These are phyloP conservation scores for Aristolochia californica DNA, from an alignment of 164 flowering plant genomes.

Conservation along the genomic window DNA sequence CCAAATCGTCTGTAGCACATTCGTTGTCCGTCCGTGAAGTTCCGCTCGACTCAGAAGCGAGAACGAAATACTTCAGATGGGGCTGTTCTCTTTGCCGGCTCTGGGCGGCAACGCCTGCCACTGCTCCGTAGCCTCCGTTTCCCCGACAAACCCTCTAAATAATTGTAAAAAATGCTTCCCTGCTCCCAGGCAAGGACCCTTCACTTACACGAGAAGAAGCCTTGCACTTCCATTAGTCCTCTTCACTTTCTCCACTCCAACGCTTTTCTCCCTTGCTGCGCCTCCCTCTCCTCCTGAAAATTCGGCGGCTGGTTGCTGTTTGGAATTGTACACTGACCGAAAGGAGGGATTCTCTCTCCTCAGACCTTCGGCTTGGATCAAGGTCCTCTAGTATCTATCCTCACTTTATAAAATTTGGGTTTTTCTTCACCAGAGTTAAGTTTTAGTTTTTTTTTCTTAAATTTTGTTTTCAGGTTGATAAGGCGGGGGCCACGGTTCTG, in stretches of 20 bases:
- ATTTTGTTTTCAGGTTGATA: slow-evolving; percentile 82
- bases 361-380: slow-evolving; percentile 58
- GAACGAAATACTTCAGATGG: too few relatives aligned
- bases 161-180: too few relatives aligned
- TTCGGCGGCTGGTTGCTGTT: slow-evolving; percentile 6
- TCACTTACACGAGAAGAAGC: not conserved
- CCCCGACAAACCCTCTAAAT: not conserved
- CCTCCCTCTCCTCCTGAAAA: not conserved
- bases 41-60: too few relatives aligned
- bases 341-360: slow-evolving; percentile 78
- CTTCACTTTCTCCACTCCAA: not conserved
- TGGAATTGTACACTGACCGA: slow-evolving; percentile 60
- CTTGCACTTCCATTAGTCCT: not conserved
- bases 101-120: not conserved
- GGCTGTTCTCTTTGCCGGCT: not conserved
- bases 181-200: not conserved
- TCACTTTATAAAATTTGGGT: not conserved
- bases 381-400: slow-evolving; percentile 23
- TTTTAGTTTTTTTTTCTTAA: too few relatives aligned
- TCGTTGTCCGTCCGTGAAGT: too few relatives aligned
- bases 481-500: slow-evolving; percentile 79
- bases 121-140: not conserved
- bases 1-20: too few relatives aligned
- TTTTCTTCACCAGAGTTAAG: too few relatives aligned
- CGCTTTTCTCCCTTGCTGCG: not conserved